Base-by-base conservation (phyloP, 768 basidiomycete species). In the Neoboletus magnificus region DNA sequence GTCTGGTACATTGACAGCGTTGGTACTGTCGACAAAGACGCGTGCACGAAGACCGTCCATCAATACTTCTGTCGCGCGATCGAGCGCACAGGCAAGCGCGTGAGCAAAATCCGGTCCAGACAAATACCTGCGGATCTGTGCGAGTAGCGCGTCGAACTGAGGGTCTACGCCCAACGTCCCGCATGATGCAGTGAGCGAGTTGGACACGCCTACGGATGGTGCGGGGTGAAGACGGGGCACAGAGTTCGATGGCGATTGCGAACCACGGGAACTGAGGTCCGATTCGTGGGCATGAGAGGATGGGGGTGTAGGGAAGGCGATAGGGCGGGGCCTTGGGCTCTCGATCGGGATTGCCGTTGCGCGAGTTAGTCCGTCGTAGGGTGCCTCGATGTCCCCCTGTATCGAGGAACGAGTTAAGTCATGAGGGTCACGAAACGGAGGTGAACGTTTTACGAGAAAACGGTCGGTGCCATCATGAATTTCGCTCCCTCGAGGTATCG, bases 41-140 rank as follows among this genome's bases (percentile, higher is more conserved):
- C 84, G 81, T 50, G 73, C 77, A 62, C 85, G 81, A 37, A 97
- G 75, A 8, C 82, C 81, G 1, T 77, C 75, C 55, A 90, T 78
- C 27, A 96, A 65, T 7, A 85, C 76, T 33, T 79, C 80, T 16
- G 85, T 83, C 36, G 89, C 85, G 3, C 77, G 76, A 64, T 91
- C 90, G 25, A 97, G 77, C 49, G 83, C 83, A n/a, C 79, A 80
- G 48, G 87, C 84, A 12, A 95, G 76, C 0, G 91, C 86, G 46
- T 77, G 72, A 5, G 79, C 74, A 58, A 92, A 93, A 68, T 94
- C 88, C 0, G 85, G 72, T 0, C 87, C 87, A 1, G 77, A 66
- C 30, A 96, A 68, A 39, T 87, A 77, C 0, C 68, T 63, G 39
- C 81, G 79, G 2, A 91, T 91, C 66, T 97, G 86, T 5, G 77